Evolutionary conservation across 2,329 filamentous ascomycete species (phyloP), one percentile per base, ranked within the genome.

Genomic region (Pseudogymnoascus sp.): DNA sequence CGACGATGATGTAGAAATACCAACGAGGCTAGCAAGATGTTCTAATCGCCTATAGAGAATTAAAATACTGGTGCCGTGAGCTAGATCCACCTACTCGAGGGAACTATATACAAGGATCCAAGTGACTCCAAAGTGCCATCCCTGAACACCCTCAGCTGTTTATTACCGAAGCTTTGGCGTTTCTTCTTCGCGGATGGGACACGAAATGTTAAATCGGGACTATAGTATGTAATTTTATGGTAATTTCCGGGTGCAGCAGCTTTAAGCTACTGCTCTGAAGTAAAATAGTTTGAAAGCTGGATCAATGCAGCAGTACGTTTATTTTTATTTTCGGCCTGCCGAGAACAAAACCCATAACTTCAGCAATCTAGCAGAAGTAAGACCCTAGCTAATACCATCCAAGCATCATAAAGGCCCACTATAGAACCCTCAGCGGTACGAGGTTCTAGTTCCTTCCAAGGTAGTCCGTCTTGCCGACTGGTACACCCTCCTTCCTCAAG

Each of bases 391-490:
- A 1, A 45, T 21, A 45, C 3, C 40, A n/a, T 26, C 21, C 42
- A 23, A 14, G 5, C 45, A 51, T 23, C 21, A 11, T 10, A n/a
- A 26, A 8, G 45, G 18, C 18, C 10, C 12, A 8, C 5, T 47
- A 47, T 47, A 14, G 12, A 14, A 29, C 45, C 47, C 47, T 57
- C n/a, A 12, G 26, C n/a, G n/a, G 26, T 18, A 8, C n/a, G 29
- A 57, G n/a, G 26, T n/a, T 34, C 47, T 57, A 57, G 8, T 12
- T 57, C 47, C 7, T 57, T 16, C 68, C 70, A 42, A 85, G 67
- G 71, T 77, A 89, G 69, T 87, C 82, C 62, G 66, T 42, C 78
- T 89, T 89, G 36, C 84, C 85, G 16, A 90, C n/a, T 0, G 77
- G 75, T 26, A 87, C 82, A 1, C 86, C 86, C 74, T 84, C 79